Evolutionary conservation across 495 filamentous ascomycete species (phyloP), one percentile per base, ranked within the genome.

Genomic region (Parathielavia hyrcaniae): DNA sequence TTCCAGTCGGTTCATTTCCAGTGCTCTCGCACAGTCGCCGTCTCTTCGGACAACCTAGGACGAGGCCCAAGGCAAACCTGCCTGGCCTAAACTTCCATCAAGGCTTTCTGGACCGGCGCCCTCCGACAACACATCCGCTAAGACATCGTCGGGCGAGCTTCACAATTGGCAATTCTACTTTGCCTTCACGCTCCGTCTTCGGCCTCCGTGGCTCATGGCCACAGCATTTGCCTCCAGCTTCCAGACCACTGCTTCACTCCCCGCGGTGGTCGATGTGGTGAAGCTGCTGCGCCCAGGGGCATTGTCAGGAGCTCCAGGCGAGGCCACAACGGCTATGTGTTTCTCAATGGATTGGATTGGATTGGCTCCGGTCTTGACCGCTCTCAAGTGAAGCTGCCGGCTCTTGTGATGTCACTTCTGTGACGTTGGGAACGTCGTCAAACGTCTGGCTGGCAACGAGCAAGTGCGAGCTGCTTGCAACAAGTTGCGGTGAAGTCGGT

Each of bases 271-370:
- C 17, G n/a, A 13, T 22, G n/a, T 30, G 1, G 3, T 44, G 6
- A 3, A 12, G 6, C 16, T 55, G 53, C 41, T 49, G 53, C 53
- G 53, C 53, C 53, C 16, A 23, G 5, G 34, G 44, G 20, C 35
- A 56, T 5, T n/a, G 39, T 19, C 40, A 4, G 44, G 32, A 23
- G 8, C 52, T 46, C 11, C 19, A 8, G 17, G 26, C 17, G 40
- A 47, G 12, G 19, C 32, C 43, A 48, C 34, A 40, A 26, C 34
- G 16, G 32, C 53, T 8, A 32, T 26, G 14, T 53, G 1, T 5
- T 46, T 34, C 12, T 44, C 43, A 40, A 32, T 48, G 32, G 14
- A 32, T 38, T 9, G 9, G 14, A 32, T 38, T 9, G 9, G 12
- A 35, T 30, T 4, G 1, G 8, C 20, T 20, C 14, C 10, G 4